phyloP scores from a whole-genome alignment of 306 rosid species.

The Quercus dentata region DNA sequence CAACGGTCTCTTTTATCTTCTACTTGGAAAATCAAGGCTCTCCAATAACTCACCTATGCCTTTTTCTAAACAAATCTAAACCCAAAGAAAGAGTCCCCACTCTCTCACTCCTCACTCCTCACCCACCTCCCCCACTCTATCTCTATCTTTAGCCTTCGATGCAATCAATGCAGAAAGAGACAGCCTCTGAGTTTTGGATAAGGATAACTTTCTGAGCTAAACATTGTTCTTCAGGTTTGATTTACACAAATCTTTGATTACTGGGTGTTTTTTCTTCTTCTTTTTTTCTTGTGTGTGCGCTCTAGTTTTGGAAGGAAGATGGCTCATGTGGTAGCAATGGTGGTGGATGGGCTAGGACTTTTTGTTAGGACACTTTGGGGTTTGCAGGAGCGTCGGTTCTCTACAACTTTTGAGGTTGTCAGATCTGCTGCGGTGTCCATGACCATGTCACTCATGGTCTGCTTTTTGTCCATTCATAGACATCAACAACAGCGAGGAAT shows the following conservation, averaged over 20 bases:
- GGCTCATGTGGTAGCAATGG: constrained; percentile 38
- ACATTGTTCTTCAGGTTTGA: not conserved
- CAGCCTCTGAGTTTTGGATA: not conserved
- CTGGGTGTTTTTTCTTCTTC: not conserved
- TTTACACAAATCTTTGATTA: not conserved
- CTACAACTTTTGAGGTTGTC: constrained; percentile 36
- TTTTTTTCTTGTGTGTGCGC: not conserved
- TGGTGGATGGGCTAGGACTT: constrained; percentile 32
- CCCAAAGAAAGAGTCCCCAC: not conserved
- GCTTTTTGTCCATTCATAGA: constrained; percentile 31
- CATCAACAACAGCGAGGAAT: constrained; percentile 8
- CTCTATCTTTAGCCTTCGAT: not conserved
- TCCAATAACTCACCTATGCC: not conserved
- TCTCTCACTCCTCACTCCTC: not conserved
- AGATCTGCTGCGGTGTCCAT: constrained; percentile 43
- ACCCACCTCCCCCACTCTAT: not conserved
- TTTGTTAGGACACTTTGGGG: constrained; percentile 57
- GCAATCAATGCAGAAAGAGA: not conserved
- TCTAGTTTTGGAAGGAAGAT: constrained; percentile 15
- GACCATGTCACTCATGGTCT: constrained; percentile 39
- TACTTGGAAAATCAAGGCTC: not conserved
- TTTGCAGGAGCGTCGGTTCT: constrained; percentile 58
- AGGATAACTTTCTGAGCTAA: not conserved
- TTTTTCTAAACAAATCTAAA: not conserved
- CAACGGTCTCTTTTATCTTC: constrained; percentile 25